Evolutionary conservation across 2,329 filamentous ascomycete genomes (phyloP), one percentile per base, ranked within the genome.

Genomic region (Alternaria incomplexa): DNA sequence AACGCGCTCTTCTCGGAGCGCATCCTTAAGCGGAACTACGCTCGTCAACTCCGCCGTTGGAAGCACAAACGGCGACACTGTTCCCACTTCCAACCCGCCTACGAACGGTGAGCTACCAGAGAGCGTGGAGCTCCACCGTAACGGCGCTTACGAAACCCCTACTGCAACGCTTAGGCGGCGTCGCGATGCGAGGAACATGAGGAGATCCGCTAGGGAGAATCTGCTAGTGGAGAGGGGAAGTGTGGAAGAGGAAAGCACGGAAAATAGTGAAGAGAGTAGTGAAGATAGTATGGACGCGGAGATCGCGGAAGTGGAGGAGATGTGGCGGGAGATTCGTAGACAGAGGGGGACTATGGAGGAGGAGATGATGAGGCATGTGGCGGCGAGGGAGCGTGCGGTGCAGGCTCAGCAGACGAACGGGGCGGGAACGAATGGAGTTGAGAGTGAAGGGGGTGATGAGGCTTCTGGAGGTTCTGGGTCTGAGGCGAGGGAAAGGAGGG

Each of bases 241-340:
- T 40, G n/a, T 40, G 15, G 36, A 40, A 17, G 4, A 40, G 36
- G n/a, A 17, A 40, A 40, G 36, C 3, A 0, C 36, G 5, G 36
- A 3, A 0, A 17, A 0, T 17, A 40, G 36, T 0, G n/a, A 40
- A 40, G 36, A 0, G 9, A 0, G 15, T 6, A 40, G 36, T 6
- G n/a, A 40, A 40, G 36, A 10, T 5, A 40, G 9, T 5, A 40
- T 28, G 45, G 46, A 36, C 17, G 51, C 13, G 9, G 46, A 58
- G 9, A 10, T 58, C 10, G 32, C 22, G 23, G 46, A 51, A 15
- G 32, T 25, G 15, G 56, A 51, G 22, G 56, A 28, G 0, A 30
- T 5, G 30, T 30, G 56, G 56, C 22, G 46, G 46, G 22, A 46
- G 11, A 23, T 56, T 36, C 13, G 28, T 10, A 20, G 46, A 25